Conservation (phyloP, 257 asterid species). For the Forsythia viridissima region DNA sequence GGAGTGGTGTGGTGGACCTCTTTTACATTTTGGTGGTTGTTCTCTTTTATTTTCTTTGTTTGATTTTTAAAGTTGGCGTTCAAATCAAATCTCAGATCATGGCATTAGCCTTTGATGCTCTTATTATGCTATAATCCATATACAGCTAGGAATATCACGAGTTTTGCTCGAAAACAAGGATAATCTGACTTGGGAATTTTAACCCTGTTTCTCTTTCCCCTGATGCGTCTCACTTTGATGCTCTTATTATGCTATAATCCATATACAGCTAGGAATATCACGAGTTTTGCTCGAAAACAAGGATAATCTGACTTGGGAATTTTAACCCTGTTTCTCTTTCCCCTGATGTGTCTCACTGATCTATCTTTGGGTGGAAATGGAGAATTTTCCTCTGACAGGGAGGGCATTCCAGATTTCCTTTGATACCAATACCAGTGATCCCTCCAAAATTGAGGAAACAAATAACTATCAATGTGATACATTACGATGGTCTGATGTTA, state of each 20-base stretch:
- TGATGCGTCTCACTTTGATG: background rate
- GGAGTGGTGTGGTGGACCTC: background rate
- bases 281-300: background rate
- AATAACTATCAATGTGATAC: background rate
- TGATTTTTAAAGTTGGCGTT: background rate
- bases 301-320: background rate
- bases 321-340: background rate
- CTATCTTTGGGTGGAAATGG: background rate
- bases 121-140: background rate
- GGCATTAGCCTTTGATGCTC: background rate
- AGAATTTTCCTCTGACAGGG: background rate
- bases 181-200: background rate
- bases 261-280: background rate
- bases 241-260: background rate
- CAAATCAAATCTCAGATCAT: background rate
- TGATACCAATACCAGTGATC: background rate
- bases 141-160: background rate
- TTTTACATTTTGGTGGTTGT: background rate
- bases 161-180: background rate
- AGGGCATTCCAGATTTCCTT: background rate
- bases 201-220: background rate
- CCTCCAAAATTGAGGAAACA: background rate
- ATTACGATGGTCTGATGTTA: background rate
- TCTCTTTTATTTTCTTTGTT: background rate
- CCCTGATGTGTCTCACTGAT: background rate